Conservation (phyloP, 371 early-diverging fungal genomes). For the Rhizopus delemar region DNA sequence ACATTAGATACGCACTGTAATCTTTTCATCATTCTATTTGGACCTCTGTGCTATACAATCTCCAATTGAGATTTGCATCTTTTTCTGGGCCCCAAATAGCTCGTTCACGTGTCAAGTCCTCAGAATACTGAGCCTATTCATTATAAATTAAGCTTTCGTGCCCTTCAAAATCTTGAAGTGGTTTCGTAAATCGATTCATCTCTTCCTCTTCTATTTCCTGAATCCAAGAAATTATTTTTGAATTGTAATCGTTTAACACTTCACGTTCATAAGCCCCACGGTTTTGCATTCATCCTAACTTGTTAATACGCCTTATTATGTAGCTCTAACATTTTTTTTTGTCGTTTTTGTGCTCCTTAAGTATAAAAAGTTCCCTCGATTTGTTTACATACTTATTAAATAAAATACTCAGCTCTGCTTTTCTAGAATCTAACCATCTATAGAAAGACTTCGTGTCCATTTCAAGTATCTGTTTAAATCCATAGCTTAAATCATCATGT, state of each 20-base stretch:
- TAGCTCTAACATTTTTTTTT: constrained; percentile 55
- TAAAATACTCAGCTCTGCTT: constrained; percentile 47
- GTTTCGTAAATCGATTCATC: constrained; percentile 58
- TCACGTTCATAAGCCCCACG: constrained; percentile 52
- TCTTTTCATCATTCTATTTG: constrained; percentile 62
- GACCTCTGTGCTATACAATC: constrained; percentile 74
- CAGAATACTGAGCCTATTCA: constrained; percentile 66
- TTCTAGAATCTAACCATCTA: constrained; percentile 58
- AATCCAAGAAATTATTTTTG: constrained; percentile 62
- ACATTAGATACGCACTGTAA: constrained; percentile 37
- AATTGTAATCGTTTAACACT: constrained; percentile 52
- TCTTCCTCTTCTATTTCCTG: constrained; percentile 67
- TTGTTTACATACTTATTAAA: constrained; percentile 60
- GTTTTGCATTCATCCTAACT: constrained; percentile 60
- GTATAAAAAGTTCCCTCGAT: constrained; percentile 62
- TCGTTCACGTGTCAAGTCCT: constrained; percentile 57
- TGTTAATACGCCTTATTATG: constrained; percentile 50
- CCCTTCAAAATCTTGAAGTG: constrained; percentile 63
- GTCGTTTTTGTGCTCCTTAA: constrained; percentile 53
- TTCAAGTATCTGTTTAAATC: constrained; percentile 57
- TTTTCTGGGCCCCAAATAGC: constrained; percentile 63
- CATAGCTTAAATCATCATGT: constrained; percentile 63
- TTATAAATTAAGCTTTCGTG: constrained; percentile 63
- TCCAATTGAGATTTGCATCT: constrained; percentile 54
- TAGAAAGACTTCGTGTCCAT: constrained; percentile 57